Evolutionary conservation across 768 basidiomycete genomes (phyloP).

Genomic region (Rhodosporidiobolus sp.): DNA sequence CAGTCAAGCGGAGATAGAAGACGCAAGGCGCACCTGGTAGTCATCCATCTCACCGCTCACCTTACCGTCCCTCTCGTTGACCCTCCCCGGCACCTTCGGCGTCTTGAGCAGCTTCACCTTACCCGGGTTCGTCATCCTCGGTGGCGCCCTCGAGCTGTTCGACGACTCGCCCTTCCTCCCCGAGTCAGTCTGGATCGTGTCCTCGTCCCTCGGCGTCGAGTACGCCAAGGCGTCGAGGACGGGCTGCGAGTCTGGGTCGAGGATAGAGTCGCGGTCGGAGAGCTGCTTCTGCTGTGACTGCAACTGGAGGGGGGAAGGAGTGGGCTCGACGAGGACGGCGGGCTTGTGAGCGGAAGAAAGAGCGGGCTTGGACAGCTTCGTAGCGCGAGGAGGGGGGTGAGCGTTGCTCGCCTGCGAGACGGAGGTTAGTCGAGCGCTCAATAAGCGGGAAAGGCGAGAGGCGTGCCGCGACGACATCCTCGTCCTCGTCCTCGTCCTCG

Average conservation of each 20-base stretch:
- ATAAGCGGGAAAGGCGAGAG: background rate
- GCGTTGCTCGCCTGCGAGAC: background rate
- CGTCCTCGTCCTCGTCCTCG: background rate
- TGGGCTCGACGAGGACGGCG: constrained; percentile 1
- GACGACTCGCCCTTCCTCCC: background rate
- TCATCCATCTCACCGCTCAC: background rate
- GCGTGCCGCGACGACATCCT: background rate
- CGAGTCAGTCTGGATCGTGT: background rate
- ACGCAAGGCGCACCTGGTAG: background rate
- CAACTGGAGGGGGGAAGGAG: background rate
- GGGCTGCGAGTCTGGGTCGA: constrained; percentile 6
- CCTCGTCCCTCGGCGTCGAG: background rate
- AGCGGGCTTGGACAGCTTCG: background rate
- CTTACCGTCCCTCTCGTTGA: background rate
- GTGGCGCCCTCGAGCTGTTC: background rate
- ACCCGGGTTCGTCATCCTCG: too few species aligned
- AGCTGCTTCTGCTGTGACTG: background rate
- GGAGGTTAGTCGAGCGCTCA: background rate
- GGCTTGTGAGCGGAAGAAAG: background rate
- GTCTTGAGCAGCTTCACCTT: background rate
- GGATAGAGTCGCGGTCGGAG: constrained; percentile 4
- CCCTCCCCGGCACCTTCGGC: background rate
- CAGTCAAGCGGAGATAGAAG: too few species aligned
- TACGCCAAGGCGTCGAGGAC: too few species aligned
- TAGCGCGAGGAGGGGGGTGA: background rate